Percentiles rank a stretch among this genome's conserved stretches.
Conservation (phyloP, 2,329 filamentous ascomycete genomes). For the Fusarium falciforme region DNA sequence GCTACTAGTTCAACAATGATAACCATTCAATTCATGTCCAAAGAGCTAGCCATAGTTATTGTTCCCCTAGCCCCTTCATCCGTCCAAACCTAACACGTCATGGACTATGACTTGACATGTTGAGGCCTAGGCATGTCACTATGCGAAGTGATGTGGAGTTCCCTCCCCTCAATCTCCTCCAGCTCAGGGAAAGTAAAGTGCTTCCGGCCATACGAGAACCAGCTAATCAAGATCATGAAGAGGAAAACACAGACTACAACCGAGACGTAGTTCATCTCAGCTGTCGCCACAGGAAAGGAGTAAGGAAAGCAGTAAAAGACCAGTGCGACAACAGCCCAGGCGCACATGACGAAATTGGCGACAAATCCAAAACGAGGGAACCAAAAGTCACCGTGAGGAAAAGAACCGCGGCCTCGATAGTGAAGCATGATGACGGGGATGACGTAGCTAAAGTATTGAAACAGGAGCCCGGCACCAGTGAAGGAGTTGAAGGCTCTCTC, state of each 20-base stretch:
- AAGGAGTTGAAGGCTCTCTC: slow-evolving; percentile 7
- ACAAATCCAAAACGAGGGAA: background rate
- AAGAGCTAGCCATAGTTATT: too few relatives aligned
- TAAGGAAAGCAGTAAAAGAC: slow-evolving; percentile 10
- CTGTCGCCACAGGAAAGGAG: background rate
- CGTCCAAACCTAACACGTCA: too few relatives aligned
- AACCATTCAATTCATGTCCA: too few relatives aligned
- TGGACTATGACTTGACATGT: too few relatives aligned
- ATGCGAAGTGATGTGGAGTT: too few relatives aligned
- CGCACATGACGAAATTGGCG: background rate
- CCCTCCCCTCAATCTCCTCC: too few relatives aligned
- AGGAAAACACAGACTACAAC: background rate
- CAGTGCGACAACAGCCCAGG: background rate
- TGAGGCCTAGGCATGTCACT: too few relatives aligned
- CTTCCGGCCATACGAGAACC: slow-evolving; percentile 6
- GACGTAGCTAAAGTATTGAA: slow-evolving; percentile 5
- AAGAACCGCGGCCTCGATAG: background rate
- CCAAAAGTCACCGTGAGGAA: slow-evolving; percentile 4
- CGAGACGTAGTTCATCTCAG: slow-evolving; percentile 15
- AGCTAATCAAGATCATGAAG: background rate
- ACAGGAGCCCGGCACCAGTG: background rate
- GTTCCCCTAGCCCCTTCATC: too few relatives aligned
- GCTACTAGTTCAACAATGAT: too few relatives aligned
- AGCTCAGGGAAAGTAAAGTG: too few relatives aligned
- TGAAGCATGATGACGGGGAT: too few relatives aligned